Evolutionary conservation across 202 grass and related monocot species (phyloP).

Genomic region (Digitaria exilis): DNA sequence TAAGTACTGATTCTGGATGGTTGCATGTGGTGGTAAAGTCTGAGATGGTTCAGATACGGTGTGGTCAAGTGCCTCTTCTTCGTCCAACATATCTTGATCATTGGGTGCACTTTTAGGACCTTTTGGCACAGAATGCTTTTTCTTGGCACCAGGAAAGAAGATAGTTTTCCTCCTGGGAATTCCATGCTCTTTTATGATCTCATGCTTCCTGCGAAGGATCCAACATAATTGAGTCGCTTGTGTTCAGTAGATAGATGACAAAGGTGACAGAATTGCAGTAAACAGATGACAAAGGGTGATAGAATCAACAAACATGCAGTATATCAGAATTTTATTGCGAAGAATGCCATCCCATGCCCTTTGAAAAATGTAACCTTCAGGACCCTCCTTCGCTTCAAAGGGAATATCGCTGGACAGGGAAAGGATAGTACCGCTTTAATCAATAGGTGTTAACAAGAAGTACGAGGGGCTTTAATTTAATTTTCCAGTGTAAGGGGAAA

Average conservation of each 20-base stretch:
- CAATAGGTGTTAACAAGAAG: slow-evolving; percentile 1
- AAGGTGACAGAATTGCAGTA: neutral
- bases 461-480: neutral
- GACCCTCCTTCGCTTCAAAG: slow-evolving; percentile 25
- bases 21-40: neutral
- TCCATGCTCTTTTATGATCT: slow-evolving; percentile 47
- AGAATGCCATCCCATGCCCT: slow-evolving; percentile 60
- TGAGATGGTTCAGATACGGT: neutral
- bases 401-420: slow-evolving; percentile 42
- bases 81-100: neutral
- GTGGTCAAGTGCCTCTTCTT: slow-evolving; percentile 2
- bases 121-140: neutral
- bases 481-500: slow-evolving; percentile 28
- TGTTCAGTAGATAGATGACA: neutral
- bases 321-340: slow-evolving; percentile 57
- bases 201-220: slow-evolving; percentile 64
- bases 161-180: slow-evolving; percentile 73
- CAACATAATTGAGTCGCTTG: neutral
- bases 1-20: neutral
- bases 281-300: neutral
- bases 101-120: slow-evolving; percentile 7
- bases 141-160: slow-evolving; percentile 52
- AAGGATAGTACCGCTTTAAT: neutral
- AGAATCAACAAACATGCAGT: slow-evolving; percentile 52
- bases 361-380: slow-evolving; percentile 17